phyloP scores from a whole-genome alignment of 2,329 filamentous ascomycete species.

The Biscogniauxia sp. region DNA sequence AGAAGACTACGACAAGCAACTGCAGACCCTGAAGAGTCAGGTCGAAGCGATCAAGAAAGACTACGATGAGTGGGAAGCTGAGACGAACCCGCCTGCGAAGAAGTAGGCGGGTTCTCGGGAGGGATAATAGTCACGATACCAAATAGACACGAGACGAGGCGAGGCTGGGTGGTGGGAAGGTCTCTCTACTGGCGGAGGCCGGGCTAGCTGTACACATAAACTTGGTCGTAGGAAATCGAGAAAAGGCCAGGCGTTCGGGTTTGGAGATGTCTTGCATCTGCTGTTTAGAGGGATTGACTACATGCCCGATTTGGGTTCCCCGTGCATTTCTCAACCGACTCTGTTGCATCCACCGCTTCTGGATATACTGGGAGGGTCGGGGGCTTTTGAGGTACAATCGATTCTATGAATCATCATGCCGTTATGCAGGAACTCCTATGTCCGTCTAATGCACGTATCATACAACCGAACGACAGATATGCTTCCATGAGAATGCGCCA shows the following conservation, averaged over 20 bases:
- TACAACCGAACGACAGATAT: conserved; percentile 6
- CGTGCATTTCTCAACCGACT: background rate
- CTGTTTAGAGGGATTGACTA: conserved; percentile 5
- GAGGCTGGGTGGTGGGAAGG: conserved; percentile 8
- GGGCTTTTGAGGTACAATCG: conserved; percentile 1
- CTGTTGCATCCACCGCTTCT: background rate
- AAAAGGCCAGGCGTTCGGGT: conserved; percentile 19
- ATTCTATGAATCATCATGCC: conserved; percentile 14
- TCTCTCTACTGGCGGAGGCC: conserved; percentile 8
- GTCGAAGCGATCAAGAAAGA: conserved; percentile 61
- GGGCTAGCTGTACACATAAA: conserved; percentile 13
- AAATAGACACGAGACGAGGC: conserved; percentile 6
- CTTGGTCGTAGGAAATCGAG: conserved; percentile 15
- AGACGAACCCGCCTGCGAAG: conserved; percentile 40
- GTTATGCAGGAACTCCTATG: conserved; percentile 3
- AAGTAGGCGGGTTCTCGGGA: conserved; percentile 7
- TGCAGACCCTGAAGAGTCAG: conserved; percentile 72
- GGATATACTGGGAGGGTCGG: conserved; percentile 1
- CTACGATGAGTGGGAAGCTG: conserved; percentile 55
- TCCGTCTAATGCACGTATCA: conserved; percentile 10
- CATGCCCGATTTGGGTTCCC: background rate
- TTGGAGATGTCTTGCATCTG: conserved; percentile 7
- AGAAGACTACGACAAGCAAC: conserved; percentile 78
- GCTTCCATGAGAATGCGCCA: background rate
- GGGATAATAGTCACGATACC: conserved; percentile 5